These are phyloP conservation scores for Jackrogersella multiformis DNA, from an alignment of 495 filamentous ascomycete genomes.

Conservation along the genomic window DNA sequence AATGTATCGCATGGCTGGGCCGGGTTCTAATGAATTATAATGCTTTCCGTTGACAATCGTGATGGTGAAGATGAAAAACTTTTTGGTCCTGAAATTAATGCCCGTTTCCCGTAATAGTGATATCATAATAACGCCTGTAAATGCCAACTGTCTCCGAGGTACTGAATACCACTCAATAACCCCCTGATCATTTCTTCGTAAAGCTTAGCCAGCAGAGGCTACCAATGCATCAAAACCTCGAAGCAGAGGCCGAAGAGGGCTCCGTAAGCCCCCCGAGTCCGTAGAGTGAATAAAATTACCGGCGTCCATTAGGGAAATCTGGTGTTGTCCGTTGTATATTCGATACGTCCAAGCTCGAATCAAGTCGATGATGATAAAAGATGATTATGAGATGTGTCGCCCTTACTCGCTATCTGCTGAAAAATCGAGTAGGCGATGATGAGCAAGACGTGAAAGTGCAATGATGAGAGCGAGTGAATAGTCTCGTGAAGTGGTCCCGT, in stretches of 20 bases:
- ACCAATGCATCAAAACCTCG: slow-evolving; percentile 36
- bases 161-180: slow-evolving; percentile 30
- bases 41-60: slow-evolving; percentile 28
- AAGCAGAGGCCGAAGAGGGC: slow-evolving; percentile 32
- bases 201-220: slow-evolving; percentile 37
- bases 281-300: neutral
- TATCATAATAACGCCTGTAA: slow-evolving; percentile 43
- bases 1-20: slow-evolving; percentile 33
- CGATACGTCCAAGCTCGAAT: slow-evolving; percentile 23
- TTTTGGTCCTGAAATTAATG: slow-evolving; percentile 23
- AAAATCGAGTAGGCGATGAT: neutral
- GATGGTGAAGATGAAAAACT: too few relatives aligned
- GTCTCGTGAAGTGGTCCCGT: slow-evolving; percentile 17
- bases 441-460: slow-evolving; percentile 22
- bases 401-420: neutral
- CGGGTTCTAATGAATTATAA: slow-evolving; percentile 23
- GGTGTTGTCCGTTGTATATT: slow-evolving; percentile 15
- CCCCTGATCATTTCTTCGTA: slow-evolving; percentile 43
- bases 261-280: neutral
- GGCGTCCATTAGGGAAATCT: slow-evolving; percentile 13
- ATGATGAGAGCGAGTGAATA: slow-evolving; percentile 18
- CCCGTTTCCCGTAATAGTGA: slow-evolving; percentile 37
- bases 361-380: slow-evolving; percentile 2
- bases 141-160: slow-evolving; percentile 42
- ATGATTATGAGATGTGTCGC: slow-evolving; percentile 6